Base-by-base conservation (phyloP, 306 rosid genomes). In the Biancaea sappan region DNA sequence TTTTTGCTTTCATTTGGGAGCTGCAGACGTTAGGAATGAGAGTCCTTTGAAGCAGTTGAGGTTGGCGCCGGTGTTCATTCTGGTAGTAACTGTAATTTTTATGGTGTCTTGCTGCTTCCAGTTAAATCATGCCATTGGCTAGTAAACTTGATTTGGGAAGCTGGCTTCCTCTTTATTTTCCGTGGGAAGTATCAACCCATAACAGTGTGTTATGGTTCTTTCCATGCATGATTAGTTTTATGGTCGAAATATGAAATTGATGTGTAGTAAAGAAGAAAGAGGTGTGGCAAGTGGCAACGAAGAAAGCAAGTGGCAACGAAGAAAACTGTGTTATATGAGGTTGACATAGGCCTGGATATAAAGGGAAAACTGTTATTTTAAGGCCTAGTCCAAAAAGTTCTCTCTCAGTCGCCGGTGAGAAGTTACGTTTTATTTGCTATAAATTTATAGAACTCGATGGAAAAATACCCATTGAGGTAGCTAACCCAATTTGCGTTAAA, bases 1-100 rank as follows among this genome's bases (percentile, higher is more conserved):
- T 52, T 71, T 40, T 18, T 46, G n/a, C 56, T 77, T 68, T 69
- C 77, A 56, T 68, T 66, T n/a, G 44, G 79, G 69, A 53, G 80
- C 61, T 50, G 82, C 82, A 69, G 75, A 62, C n/a, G 1, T 56
- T 13, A 5, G 10, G 18, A 14, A 26, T 14, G 16, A 12, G 24
- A 11, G 59, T 6, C 10, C 19, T 5, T 44, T 15, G 19, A 26
- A 28, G 63, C 19, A 28, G 2, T 57, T 26, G 10, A 57, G 37
- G 38, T 13, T 57, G 6, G 13, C n/a, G 6, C 12, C 10, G 1
- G 37, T 29, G 2, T 57, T 58, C 13, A 7, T 29, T 14, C 41
- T 11, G 38, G 11, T 5, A 26, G 35, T 28, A 11, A 28, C 38
- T 57, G 38, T 57, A 14, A 57, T 28, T 57, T 22, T 15, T 52